Conservation (phyloP, 78 protist species). For the Mastigamoeba balamuthi region DNA sequence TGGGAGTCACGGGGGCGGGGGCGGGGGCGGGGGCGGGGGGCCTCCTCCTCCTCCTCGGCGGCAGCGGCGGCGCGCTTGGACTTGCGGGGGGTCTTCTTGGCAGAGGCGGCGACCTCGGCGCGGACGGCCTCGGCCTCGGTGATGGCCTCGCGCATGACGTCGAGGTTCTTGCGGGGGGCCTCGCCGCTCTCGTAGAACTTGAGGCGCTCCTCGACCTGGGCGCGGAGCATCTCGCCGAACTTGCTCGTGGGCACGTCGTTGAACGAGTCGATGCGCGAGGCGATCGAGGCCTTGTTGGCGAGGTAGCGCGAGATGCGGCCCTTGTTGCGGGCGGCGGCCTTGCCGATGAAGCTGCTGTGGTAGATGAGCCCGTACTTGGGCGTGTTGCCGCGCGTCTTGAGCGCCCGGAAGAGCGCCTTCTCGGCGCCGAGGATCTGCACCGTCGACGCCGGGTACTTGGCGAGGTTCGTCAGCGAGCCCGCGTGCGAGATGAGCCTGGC, state of each 20-base stretch:
- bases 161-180: slow-evolving; percentile 73
- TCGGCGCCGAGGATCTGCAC: slow-evolving; percentile 99
- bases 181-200: slow-evolving; percentile 73
- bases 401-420: slow-evolving; percentile 98
- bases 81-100: no score
- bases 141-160: no score
- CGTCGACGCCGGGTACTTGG: slow-evolving; percentile 99
- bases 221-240: slow-evolving; percentile 79
- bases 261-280: slow-evolving; percentile 90
- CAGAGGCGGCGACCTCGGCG: no score
- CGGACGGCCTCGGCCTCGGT: no score
- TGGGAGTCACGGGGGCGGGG: background rate
- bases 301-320: slow-evolving; percentile 96
- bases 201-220: slow-evolving; percentile 90
- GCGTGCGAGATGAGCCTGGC: slow-evolving; percentile 87
- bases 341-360: slow-evolving; percentile 84
- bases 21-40: background rate
- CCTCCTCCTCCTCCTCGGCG: no score
- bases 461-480: slow-evolving; percentile 88
- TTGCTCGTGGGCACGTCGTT: slow-evolving; percentile 53
- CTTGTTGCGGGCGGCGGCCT: slow-evolving; percentile 82
- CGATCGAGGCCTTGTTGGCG: slow-evolving; percentile 93
- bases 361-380: slow-evolving; percentile 98
- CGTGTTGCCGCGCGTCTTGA: slow-evolving; percentile 86
- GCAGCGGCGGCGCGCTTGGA: background rate